These are phyloP conservation scores for Rhizophora apiculata DNA, from an alignment of 345 rosid species.

Conservation along the genomic window DNA sequence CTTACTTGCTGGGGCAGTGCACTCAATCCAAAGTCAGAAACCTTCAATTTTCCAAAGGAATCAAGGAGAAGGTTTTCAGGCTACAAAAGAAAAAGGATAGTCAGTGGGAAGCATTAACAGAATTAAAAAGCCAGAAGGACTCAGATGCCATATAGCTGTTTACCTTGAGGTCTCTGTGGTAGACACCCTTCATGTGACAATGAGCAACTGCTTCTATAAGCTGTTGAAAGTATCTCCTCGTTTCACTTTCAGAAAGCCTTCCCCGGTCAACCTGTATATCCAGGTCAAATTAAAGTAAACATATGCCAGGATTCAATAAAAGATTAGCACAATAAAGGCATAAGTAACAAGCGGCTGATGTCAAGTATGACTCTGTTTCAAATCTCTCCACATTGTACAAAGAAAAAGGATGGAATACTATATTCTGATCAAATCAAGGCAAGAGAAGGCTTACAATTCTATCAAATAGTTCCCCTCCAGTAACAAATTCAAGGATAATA, in stretches of 20 bases:
- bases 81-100: conserved; percentile 27
- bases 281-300: conserved; percentile 7
- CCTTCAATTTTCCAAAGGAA: conserved; percentile 58
- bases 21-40: conserved; percentile 80
- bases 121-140: conserved; percentile 12
- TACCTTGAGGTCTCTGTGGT: conserved; percentile 95
- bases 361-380: not conserved
- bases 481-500: conserved; percentile 83
- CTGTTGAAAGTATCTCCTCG: conserved; percentile 86
- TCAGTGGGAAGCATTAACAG: conserved; percentile 13
- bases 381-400: not conserved
- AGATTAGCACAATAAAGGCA: not conserved
- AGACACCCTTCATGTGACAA: conserved; percentile 86
- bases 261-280: conserved; percentile 58
- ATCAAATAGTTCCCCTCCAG: conserved; percentile 87
- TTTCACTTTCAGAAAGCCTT: conserved; percentile 64
- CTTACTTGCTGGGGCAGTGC: conserved; percentile 64
- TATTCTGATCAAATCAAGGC: not conserved
- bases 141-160: conserved; percentile 6
- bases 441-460: conserved; percentile 56
- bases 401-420: not conserved
- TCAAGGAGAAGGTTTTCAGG: conserved; percentile 80
- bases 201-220: conserved; percentile 82
- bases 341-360: conserved; percentile 1
- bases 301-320: not conserved